phyloP scores from a whole-genome alignment of 495 filamentous ascomycete species.

The Neurospora sp. region DNA sequence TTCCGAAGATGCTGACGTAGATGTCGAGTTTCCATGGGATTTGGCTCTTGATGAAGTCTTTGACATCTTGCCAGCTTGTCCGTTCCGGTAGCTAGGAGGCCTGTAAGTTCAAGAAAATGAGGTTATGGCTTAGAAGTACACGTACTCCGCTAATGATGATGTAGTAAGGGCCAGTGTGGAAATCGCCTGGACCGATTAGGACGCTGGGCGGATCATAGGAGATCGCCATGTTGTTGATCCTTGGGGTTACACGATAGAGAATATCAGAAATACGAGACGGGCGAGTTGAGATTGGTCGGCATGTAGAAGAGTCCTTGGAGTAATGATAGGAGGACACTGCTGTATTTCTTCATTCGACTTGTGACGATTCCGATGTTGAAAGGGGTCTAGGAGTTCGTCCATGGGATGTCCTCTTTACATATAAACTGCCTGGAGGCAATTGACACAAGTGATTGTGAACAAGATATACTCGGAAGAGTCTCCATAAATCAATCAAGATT shows the following conservation, averaged over 20 bases:
- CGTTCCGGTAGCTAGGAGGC: neutral
- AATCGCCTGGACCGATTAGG: neutral
- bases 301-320: neutral
- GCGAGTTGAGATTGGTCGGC: neutral
- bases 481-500: neutral
- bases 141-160: slow-evolving; percentile 3
- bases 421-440: neutral
- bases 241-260: neutral
- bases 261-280: neutral
- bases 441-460: neutral
- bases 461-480: neutral
- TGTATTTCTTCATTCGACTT: neutral
- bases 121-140: neutral
- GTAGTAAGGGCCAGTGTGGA: slow-evolving; percentile 3
- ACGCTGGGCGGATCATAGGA: neutral
- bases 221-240: neutral
- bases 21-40: neutral
- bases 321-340: neutral
- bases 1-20: neutral
- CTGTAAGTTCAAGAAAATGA: neutral
- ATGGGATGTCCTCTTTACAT: neutral
- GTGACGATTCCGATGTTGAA: neutral
- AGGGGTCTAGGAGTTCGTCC: neutral
- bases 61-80: neutral
- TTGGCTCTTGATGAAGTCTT: slow-evolving; percentile 4